Evolutionary conservation across 345 rosid species (phyloP), one percentile per base, ranked within the genome.

Genomic region (Boechera retrofracta): DNA sequence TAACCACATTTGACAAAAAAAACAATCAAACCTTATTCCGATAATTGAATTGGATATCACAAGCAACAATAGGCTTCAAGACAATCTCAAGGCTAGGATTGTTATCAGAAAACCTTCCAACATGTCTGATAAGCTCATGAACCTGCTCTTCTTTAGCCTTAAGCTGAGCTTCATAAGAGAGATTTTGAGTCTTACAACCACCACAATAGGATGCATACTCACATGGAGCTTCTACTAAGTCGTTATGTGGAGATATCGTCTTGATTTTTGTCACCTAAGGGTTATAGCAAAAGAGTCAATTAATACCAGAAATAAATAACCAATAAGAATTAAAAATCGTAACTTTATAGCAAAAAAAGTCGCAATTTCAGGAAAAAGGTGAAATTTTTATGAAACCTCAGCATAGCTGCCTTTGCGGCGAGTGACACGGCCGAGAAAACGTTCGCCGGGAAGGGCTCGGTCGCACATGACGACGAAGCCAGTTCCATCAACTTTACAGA

Each of bases 371-470:
- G 6, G 42, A 24, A 15, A 71, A 33, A 15, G 9, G n/a, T 7
- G 51, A 13, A 32, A 5, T 7, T 44, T 15, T 52, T 16, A 1
- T 63, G 26, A 15, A 67, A 91, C 97, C 98, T 94, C 97, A 5
- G 97, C 97, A 62, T 89, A 91, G 64, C 71, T 89, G 33, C 91
- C 96, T 80, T 90, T 91, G 67, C 82, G 84, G 68, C 95, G 91
- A 36, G 93, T 89, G 77, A 94, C 86, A 42, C 97, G 89, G 38
- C 98, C 97, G 57, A 91, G 59, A 82, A 94, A 90, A 57, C 94
- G 87, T 76, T 94, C 98, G 29, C 98, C 96, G 32, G 97, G 97
- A 42, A 94, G 92, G 13, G 94, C 97, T 41, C 96, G 88, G 82
- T 89, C 93, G 77, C 97, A 91, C 89, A 91, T 79, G 65, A 90